Conservation (phyloP, 2,329 filamentous ascomycete genomes). For the Torrubiella hemipterigena region DNA sequence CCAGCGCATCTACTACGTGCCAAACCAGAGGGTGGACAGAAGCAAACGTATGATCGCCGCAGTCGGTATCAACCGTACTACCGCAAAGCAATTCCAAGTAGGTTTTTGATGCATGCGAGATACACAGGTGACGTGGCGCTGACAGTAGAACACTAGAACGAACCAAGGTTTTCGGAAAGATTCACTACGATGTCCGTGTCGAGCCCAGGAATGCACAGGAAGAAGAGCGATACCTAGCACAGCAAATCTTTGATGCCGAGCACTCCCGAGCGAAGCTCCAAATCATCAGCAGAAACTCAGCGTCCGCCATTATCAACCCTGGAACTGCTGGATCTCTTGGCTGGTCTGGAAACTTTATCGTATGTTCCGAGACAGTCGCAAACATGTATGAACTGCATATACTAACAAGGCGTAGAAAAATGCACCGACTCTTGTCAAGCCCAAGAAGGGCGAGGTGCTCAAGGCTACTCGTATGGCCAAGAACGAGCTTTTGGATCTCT, state of each 20-base stretch:
- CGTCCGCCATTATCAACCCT: conserved; percentile 44
- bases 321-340: conserved; percentile 26
- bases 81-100: conserved; percentile 64
- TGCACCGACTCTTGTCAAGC: conserved; percentile 33
- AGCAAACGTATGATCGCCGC: conserved; percentile 31
- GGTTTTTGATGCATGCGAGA: conserved; percentile 17
- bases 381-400: background rate
- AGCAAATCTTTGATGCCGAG: conserved; percentile 37
- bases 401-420: conserved; percentile 35
- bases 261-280: conserved; percentile 35
- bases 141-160: conserved; percentile 46
- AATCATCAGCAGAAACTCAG: conserved; percentile 36
- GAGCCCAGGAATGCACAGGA: conserved; percentile 62
- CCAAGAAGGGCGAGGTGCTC: conserved; percentile 54
- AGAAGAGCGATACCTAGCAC: conserved; percentile 51
- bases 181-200: conserved; percentile 66
- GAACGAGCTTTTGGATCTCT: conserved; percentile 74
- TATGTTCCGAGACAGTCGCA: conserved; percentile 23
- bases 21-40: conserved; percentile 26
- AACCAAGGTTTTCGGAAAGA: conserved; percentile 60
- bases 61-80: conserved; percentile 46
- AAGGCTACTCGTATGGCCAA: conserved; percentile 86
- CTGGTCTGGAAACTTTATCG: conserved; percentile 40
- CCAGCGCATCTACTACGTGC: conserved; percentile 42
- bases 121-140: conserved; percentile 7